Evolutionary conservation across 139 green algal species (phyloP).

Genomic region (Haematococcus lacustris): DNA sequence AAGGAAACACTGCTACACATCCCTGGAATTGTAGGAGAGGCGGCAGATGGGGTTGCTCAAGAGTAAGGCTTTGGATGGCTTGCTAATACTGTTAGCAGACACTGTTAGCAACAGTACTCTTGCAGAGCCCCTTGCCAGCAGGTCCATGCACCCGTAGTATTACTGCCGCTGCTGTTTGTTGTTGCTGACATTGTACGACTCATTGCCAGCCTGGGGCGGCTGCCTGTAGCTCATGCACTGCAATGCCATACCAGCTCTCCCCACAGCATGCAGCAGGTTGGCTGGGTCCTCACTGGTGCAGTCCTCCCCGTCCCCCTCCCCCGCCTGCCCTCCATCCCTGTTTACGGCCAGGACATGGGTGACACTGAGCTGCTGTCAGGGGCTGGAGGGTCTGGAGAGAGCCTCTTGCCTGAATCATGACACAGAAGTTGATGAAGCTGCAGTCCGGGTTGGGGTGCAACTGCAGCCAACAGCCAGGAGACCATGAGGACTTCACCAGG

Average conservation of each 20-base stretch:
- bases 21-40: too few species aligned
- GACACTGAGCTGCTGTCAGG: not conserved
- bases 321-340: too few species aligned
- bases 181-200: too few species aligned
- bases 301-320: not conserved
- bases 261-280: not conserved
- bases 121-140: too few species aligned
- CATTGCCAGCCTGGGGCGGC: too few species aligned
- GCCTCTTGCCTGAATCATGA: constrained; percentile 45
- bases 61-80: too few species aligned
- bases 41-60: too few species aligned
- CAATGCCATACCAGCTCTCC: not conserved
- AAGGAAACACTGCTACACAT: too few species aligned
- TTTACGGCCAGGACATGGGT: not conserved
- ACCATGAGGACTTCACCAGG: not conserved
- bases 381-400: not conserved
- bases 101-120: too few species aligned
- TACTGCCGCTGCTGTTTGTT: too few species aligned
- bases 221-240: not conserved
- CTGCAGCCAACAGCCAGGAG: not conserved
- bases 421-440: constrained; percentile 33
- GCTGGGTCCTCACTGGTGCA: not conserved
- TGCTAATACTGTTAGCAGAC: too few species aligned
- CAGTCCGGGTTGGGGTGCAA: constrained; percentile 39
- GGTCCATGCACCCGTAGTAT: too few species aligned